phyloP scores from a whole-genome alignment of 208 protist genomes.

The Trypanosoma grayi region DNA sequence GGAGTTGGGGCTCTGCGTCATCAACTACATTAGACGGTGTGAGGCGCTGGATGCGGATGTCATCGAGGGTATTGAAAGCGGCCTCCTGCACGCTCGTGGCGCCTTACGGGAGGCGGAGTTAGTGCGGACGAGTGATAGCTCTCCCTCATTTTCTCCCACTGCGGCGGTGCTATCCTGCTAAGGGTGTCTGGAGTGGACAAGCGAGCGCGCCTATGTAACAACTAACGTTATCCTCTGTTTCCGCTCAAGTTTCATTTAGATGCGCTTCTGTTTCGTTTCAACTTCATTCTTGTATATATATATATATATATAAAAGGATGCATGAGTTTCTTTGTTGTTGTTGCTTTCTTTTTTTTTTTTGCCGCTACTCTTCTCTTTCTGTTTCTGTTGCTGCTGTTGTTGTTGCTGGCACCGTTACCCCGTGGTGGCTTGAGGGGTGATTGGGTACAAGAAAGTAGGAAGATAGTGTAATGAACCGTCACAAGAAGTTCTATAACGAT shows the following conservation, averaged over 20 bases:
- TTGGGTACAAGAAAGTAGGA: slow-evolving; percentile 4
- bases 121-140: background rate
- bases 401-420: background rate
- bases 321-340: slow-evolving; percentile 1
- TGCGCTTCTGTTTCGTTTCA: too few species aligned
- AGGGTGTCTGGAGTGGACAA: too few species aligned
- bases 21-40: slow-evolving; percentile 37
- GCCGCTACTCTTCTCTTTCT: slow-evolving; percentile 11
- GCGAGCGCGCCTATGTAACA: too few species aligned
- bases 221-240: too few species aligned
- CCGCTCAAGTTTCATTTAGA: too few species aligned
- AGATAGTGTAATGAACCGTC: slow-evolving; percentile 57
- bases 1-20: slow-evolving; percentile 31
- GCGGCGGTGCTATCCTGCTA: too few species aligned
- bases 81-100: slow-evolving; percentile 43
- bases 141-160: background rate
- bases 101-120: slow-evolving; percentile 36
- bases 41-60: slow-evolving; percentile 35
- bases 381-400: background rate
- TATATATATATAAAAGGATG: slow-evolving; percentile 4
- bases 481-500: slow-evolving; percentile 74
- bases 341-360: slow-evolving; percentile 4
- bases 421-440: background rate
- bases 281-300: slow-evolving; percentile 3
- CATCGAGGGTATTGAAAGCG: slow-evolving; percentile 47